Conservation (phyloP, 208 protist species). For the Porcisia hertigi region DNA sequence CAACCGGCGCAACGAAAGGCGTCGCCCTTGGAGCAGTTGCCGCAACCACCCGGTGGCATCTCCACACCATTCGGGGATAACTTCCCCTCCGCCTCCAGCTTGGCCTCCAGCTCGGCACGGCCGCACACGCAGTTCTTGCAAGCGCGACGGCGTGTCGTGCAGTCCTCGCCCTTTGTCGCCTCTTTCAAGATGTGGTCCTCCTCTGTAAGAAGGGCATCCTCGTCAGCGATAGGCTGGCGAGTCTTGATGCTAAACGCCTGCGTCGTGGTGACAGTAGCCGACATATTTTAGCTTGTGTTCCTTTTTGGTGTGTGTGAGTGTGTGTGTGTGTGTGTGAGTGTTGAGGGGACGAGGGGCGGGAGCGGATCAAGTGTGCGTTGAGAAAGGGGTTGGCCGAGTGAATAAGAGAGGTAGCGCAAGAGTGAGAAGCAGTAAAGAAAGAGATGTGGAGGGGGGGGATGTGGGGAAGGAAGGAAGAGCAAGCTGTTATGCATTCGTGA, state of each 20-base stretch:
- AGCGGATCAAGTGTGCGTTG: not conserved
- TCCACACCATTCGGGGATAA: constrained; percentile 32
- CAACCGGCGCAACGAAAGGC: constrained; percentile 91
- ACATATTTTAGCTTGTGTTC: not conserved
- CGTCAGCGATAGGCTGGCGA: constrained; percentile 71
- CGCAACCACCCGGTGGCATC: constrained; percentile 80
- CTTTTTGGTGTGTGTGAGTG: not conserved
- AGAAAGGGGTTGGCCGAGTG: not conserved
- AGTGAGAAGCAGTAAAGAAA: not conserved
- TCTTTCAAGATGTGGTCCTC: constrained; percentile 70
- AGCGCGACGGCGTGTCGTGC: constrained; percentile 76
- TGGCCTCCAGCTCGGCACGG: constrained; percentile 70
- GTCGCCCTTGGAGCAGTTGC: constrained; percentile 88
- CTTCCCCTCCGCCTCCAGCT: constrained; percentile 51
- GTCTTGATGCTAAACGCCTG: constrained; percentile 83
- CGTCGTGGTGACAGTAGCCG: constrained; percentile 26
- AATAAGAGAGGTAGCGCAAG: not conserved
- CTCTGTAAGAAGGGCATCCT: constrained; percentile 75
- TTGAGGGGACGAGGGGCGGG: not conserved
- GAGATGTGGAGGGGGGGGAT: not conserved
- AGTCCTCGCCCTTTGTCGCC: constrained; percentile 67
- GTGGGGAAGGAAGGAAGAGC: not conserved
- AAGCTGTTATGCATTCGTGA: not conserved
- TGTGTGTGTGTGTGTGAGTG: constrained; percentile 3
- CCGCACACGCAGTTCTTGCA: constrained; percentile 92